Evolutionary conservation across 192 early-diverging fungal species (phyloP).

Genomic region (Mortierella claussenii): DNA sequence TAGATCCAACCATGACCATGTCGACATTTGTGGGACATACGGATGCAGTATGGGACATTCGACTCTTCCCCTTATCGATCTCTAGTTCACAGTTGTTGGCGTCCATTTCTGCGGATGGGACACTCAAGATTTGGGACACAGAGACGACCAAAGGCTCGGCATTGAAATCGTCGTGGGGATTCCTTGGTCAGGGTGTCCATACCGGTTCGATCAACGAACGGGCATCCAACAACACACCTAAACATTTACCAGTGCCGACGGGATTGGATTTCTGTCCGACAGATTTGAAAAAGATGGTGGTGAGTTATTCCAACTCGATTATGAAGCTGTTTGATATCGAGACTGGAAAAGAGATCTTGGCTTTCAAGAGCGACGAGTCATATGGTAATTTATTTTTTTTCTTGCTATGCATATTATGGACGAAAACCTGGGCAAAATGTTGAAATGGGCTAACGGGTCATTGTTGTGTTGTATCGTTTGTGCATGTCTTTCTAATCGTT

Average conservation of each 20-base stretch:
- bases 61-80: conserved; percentile 66
- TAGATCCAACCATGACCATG: conserved; percentile 63
- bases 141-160: conserved; percentile 53
- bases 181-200: no score
- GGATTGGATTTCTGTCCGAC: conserved; percentile 74
- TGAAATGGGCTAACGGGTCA: background rate
- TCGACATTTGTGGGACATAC: conserved; percentile 82
- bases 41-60: conserved; percentile 88
- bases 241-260: conserved; percentile 63
- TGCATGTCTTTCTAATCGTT: conserved; percentile 13
- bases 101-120: conserved; percentile 83
- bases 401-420: background rate
- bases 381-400: conserved; percentile 63
- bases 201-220: no score
- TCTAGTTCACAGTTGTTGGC: conserved; percentile 65
- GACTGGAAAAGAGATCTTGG: conserved; percentile 68
- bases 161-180: conserved; percentile 61
- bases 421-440: background rate
- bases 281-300: conserved; percentile 67
- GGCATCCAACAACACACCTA: no score
- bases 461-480: background rate
- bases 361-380: conserved; percentile 65
- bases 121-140: conserved; percentile 85
- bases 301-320: conserved; percentile 70
- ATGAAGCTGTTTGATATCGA: conserved; percentile 84